Evolutionary conservation across 352 stramenopile genomes (phyloP), one percentile per base, ranked within the genome.

Genomic region (Phytophthora kernoviae): DNA sequence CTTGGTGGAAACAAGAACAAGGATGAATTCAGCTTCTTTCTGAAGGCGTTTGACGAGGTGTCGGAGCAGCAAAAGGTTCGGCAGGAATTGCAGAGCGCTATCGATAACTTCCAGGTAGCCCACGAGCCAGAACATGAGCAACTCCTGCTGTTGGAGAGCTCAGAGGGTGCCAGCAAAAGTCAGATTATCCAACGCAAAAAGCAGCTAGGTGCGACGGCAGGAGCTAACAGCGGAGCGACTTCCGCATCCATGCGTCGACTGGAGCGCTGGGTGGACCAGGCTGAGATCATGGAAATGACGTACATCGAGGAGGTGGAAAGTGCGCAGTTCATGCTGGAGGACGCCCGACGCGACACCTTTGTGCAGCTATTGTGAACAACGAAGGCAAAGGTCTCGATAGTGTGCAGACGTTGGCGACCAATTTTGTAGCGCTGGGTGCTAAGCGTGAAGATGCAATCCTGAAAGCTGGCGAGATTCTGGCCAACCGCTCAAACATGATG

Each of bases 401-500:
- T 32, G 79, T 93, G 24, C 75, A 90, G 50, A 68, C 79, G 0
- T 59, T 93, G 21, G 75, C 79, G 20, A 68, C 67, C 14, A 88
- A 81, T 42, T 84, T 93, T 43, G 81, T 93, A 0, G 73, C 65
- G 10, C 70, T 93, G 37, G 83, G 83, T 0, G 83, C 83, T 0
- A 79, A 88, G 20, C 75, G 65, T 8, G 73, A 88, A 37, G 79
- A 82, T 24, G 83, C 83, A 1, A 82, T 93, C 22, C 53, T 93
- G 17, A 93, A 88, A 47, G 83, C 83, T 32, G 77, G 79, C n/a
- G 83, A 91, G 55, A 91, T 93, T 15, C 65, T 90, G 18, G 81
- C 83, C 17, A 88, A 87, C 47, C 73, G 77, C n/a, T 88, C 81
- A n/a, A 93, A 93, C 58, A 93, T 83, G 71, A 73, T 93, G 66